Percentiles rank a stretch among this genome's conserved stretches.
Evolutionary conservation across 108 stramenopile genomes (phyloP).

Genomic region (Nitzschia sp.): DNA sequence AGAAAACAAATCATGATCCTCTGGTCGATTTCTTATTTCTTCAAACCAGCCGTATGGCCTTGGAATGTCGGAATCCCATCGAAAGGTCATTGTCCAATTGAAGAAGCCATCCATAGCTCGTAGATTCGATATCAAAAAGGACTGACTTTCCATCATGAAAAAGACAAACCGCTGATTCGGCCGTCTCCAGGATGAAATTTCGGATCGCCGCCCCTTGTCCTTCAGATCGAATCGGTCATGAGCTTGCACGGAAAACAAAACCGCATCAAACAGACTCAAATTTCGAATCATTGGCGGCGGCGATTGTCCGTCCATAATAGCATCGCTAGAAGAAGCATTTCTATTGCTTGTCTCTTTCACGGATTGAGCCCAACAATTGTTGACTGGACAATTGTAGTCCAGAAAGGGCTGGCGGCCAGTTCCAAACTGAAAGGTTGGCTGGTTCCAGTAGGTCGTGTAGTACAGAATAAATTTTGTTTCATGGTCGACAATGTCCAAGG

Average conservation of each 20-base stretch:
- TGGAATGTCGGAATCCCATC: constrained; percentile 29
- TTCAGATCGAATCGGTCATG: background rate
- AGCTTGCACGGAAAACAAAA: constrained; percentile 10
- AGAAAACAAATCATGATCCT: background rate
- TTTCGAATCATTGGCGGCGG: background rate
- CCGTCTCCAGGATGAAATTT: constrained; percentile 8
- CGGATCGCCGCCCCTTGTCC: background rate
- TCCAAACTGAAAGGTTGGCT: constrained; percentile 19
- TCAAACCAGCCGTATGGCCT: constrained; percentile 35
- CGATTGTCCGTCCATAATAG: background rate
- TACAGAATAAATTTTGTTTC: constrained; percentile 12
- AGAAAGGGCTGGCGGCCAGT: constrained; percentile 14
- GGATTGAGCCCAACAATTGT: constrained; percentile 12
- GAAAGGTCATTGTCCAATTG: constrained; percentile 46
- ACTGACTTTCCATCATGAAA: constrained; percentile 27
- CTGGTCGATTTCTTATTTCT: background rate
- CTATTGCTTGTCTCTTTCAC: background rate
- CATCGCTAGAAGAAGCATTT: background rate
- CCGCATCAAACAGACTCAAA: constrained; percentile 2
- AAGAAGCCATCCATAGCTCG: constrained; percentile 27
- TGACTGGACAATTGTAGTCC: constrained; percentile 10
- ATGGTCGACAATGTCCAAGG: background rate
- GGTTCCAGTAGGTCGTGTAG: constrained; percentile 8
- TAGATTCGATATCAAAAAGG: background rate
- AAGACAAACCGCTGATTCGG: constrained; percentile 40